Evolutionary conservation across 495 filamentous ascomycete species (phyloP), one percentile per base, ranked within the genome.

Genomic region (Physcia stellaris): DNA sequence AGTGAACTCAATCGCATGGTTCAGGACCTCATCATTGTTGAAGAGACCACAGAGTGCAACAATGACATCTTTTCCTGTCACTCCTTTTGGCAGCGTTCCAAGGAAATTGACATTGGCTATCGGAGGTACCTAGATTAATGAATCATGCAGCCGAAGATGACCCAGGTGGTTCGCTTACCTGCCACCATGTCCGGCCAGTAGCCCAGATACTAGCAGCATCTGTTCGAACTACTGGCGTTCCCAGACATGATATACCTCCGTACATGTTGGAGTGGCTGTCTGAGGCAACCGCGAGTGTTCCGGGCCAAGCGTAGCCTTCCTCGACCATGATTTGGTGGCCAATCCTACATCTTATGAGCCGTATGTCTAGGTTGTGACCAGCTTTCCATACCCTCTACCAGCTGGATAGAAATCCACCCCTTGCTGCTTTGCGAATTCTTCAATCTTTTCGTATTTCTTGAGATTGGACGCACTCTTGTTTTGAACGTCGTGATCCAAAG

Each of bases 21-120:
- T 98, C 6, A 95, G 64, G 0, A 94, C 90, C 31, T 94, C 83
- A 48, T 92, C 84, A 20, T 80, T 74, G 54, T 83, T 81, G 64
- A 96, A 92, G 9, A 94, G 57, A 4, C 80, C 83, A 46, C 86
- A 94, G 2, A 96, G 64, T 0, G 85, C 80, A 13, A 96, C 75
- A 52, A 98, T 96, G 13, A 94, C 80, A 59, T 98, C 88, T 59
- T 96, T 98, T 30, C 86, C 88, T 0, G 85, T 88, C 1, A 95
- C 90, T 4, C 90, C 90, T 2, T 55, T 56, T 0, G 84, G 87
- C 6, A 94, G 53, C 2, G 69, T 54, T 10, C 90, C 87, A 0
- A 70, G 83, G 13, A 98, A 65, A 0, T 71, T 86, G 7, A 95
- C 71, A 53, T 77, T 77, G 4, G 83, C 84, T 34, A 94, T 72